Evolutionary conservation across 2,329 filamentous ascomycete genomes (phyloP), one percentile per base, ranked within the genome.

Genomic region (Nothopassalora personata): DNA sequence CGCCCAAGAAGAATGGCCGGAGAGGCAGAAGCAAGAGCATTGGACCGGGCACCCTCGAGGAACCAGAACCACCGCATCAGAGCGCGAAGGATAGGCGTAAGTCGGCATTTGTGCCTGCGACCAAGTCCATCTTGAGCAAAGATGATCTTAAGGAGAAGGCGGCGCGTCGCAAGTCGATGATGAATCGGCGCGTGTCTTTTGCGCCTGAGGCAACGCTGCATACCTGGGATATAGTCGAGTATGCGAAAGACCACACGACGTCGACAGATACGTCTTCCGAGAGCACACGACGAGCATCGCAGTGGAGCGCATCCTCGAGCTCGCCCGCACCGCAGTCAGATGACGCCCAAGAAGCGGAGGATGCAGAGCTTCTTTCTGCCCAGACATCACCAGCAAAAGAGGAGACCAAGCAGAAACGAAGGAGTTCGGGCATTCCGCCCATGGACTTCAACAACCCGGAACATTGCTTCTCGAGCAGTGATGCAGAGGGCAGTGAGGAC

Each of bases 151-250:
- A 60, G 18, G 67, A 68, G 47, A 67, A 77, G 68, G 94, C 96
- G 73, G 92, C 91, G 48, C 87, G 94, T 63, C 84, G 94, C 67
- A 97, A 97, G 73, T 72, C 69, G 31, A 64, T 70, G 49, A 83
- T 93, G 51, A 96, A 94, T 72, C 86, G 94, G 69, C 86, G 94
- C 70, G 94, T 99, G 34, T 97, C 93, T 0, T 99, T 99, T 74
- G 94, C 94, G 4, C 94, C 94, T 1, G 94, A 99, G 76, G 94
- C 94, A 11, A 99, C 94, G 3, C 81, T 99, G 36, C 94, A 99
- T 72, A 99, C 94, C 0, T 97, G 96, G 82, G 92, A 97, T 70
- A 92, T 94, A 33, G 57, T 97, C 48, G 93, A 97, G 70, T 89
- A 92, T 63, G 83, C 86, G 71, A 91, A 92, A 70, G 92, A 97